Conservation (phyloP, 2,329 filamentous ascomycete species). For the Cladobotryum protrusum region DNA sequence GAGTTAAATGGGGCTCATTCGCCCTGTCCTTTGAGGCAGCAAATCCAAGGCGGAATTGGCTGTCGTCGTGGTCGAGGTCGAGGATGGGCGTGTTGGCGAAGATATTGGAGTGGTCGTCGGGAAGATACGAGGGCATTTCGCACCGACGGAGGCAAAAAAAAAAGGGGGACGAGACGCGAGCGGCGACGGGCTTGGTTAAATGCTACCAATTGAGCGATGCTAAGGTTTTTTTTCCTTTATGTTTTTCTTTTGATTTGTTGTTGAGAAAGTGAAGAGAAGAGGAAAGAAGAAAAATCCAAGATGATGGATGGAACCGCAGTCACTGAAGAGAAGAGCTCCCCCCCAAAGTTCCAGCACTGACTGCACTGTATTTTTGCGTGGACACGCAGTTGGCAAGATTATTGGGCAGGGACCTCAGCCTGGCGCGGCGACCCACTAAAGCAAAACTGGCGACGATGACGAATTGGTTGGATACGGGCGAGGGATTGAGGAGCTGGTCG, state of each 20-base stretch:
- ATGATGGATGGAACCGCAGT: background rate
- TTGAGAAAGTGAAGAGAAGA: conserved; percentile 1
- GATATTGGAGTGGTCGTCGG: conserved; percentile 38
- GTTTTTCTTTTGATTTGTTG: background rate
- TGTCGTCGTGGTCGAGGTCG: conserved; percentile 34
- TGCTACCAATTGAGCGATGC: conserved; percentile 14
- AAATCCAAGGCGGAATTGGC: conserved; percentile 31
- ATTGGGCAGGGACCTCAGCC: conserved; percentile 11
- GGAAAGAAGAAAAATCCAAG: background rate
- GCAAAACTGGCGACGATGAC: conserved; percentile 8
- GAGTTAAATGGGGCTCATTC: conserved; percentile 31
- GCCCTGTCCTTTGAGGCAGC: conserved; percentile 27
- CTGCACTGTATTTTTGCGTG: background rate
- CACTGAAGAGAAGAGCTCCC: background rate
- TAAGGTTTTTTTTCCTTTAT: background rate
- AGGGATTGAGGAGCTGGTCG: too few species aligned
- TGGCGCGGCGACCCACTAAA: conserved; percentile 12
- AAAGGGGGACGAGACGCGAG: conserved; percentile 1
- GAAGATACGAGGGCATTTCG: conserved; percentile 51
- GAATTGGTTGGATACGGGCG: background rate
- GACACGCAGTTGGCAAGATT: conserved; percentile 3
- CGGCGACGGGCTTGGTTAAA: conserved; percentile 9
- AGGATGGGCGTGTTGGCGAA: conserved; percentile 39
- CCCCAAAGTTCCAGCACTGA: conserved; percentile 5
- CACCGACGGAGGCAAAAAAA: conserved; percentile 5